Percentiles rank a stretch among this genome's conserved stretches.
These are phyloP conservation scores for Zymoseptoria pseudotritici DNA, from an alignment of 2,329 filamentous ascomycete species.

Conservation along the genomic window DNA sequence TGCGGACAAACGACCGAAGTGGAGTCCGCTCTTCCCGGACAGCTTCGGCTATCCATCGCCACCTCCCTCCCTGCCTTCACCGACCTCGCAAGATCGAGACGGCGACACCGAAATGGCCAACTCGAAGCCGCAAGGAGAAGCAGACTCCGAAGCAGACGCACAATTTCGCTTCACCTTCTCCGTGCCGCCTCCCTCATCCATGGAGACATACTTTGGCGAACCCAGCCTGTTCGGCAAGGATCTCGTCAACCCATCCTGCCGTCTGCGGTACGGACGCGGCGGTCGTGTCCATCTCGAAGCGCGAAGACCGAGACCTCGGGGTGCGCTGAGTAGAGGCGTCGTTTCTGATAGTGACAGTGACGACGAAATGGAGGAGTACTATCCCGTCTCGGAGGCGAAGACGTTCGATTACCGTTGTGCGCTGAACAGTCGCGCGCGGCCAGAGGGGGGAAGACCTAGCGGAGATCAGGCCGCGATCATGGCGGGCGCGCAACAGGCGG, in stretches of 20 bases:
- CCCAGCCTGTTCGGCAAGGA: conserved; percentile 14
- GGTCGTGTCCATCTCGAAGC: conserved; percentile 81
- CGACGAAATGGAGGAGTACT: conserved; percentile 49
- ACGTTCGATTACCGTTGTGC: conserved; percentile 63
- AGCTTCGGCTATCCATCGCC: conserved; percentile 37
- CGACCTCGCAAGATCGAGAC: conserved; percentile 31
- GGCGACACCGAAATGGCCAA: conserved; percentile 33
- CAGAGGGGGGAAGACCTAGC: conserved; percentile 16
- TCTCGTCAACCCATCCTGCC: conserved; percentile 55
- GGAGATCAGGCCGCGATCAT: conserved; percentile 19
- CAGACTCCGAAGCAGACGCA: conserved; percentile 16
- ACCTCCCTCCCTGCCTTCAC: conserved; percentile 40
- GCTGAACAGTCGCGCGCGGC: conserved; percentile 40
- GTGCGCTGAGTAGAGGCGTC: conserved; percentile 24
- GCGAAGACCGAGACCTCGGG: conserved; percentile 20
- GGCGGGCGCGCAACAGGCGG: conserved; percentile 9
- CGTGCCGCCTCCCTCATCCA: conserved; percentile 8
- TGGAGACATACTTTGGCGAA: conserved; percentile 6
- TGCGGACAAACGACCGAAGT: conserved; percentile 20
- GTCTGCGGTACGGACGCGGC: conserved; percentile 75
- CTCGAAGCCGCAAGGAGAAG: conserved; percentile 16
- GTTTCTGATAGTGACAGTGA: conserved; percentile 79
- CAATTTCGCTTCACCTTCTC: conserved; percentile 17
- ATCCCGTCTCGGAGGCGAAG: conserved; percentile 34
- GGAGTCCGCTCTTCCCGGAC: conserved; percentile 23